These are phyloP conservation scores for Spiraea crenata DNA, from an alignment of 331 rosid genomes.

Conservation along the genomic window DNA sequence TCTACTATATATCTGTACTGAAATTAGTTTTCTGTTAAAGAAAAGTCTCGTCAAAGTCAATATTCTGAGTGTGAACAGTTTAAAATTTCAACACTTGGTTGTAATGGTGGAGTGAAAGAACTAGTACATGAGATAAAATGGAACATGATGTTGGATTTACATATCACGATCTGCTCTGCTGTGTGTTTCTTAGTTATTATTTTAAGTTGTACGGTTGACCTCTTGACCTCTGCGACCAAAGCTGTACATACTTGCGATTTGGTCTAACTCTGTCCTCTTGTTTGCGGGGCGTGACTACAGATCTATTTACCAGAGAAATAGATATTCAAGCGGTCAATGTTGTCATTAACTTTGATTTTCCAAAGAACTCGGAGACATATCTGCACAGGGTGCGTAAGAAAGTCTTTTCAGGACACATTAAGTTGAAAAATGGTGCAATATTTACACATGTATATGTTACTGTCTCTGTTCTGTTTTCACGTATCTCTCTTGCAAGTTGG, in stretches of 20 bases:
- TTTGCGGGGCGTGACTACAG: constrained; percentile 43
- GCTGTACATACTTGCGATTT: background rate
- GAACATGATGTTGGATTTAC: background rate
- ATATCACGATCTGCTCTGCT: background rate
- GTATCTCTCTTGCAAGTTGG: constrained; percentile 78
- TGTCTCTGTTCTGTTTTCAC: background rate
- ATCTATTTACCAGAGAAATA: constrained; percentile 97
- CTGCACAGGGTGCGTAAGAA: constrained; percentile 81
- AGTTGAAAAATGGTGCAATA: background rate
- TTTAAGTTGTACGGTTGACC: background rate
- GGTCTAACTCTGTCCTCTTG: background rate
- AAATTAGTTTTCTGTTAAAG: too few relatives aligned
- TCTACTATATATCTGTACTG: background rate
- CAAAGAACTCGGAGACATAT: constrained; percentile 95
- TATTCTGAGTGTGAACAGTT: background rate
- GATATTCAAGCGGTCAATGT: constrained; percentile 99
- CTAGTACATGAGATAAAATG: background rate
- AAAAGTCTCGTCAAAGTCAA: too few relatives aligned
- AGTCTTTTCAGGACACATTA: background rate
- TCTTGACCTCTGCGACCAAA: background rate
- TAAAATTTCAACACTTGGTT: background rate
- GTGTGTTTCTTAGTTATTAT: background rate
- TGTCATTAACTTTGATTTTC: constrained; percentile 96
- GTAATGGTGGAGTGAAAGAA: background rate
- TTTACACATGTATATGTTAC: background rate